These are phyloP conservation scores for Candida broadrunensis DNA, from an alignment of 805 yeast species.

Conservation along the genomic window DNA sequence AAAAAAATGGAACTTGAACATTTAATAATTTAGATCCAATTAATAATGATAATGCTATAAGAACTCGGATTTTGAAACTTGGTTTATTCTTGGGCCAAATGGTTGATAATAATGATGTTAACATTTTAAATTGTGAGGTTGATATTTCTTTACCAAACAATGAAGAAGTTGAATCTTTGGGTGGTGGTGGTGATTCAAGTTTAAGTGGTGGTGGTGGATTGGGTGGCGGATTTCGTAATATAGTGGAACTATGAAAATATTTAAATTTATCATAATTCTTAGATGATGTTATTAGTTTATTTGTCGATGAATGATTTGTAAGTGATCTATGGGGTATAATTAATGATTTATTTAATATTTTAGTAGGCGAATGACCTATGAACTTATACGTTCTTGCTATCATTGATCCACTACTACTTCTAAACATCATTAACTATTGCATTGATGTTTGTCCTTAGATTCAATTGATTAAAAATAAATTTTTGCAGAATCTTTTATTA, in stretches of 20 bases:
- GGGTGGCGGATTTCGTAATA: no score
- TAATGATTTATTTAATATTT: background rate
- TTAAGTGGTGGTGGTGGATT: no score
- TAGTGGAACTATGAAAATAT: no score
- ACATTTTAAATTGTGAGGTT: constrained; percentile 51
- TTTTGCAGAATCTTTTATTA: no score
- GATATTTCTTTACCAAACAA: constrained; percentile 27
- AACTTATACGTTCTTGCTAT: background rate
- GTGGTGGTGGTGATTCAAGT: background rate
- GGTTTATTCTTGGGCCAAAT: constrained; percentile 79
- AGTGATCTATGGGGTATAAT: background rate
- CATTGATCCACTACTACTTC: background rate
- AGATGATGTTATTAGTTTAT: no score
- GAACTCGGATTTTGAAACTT: constrained; percentile 68
- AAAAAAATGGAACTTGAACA: constrained; percentile 94
- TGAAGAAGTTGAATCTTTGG: background rate
- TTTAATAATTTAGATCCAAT: constrained; percentile 81
- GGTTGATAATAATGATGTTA: constrained; percentile 62
- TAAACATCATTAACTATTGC: background rate
- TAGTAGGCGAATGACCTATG: background rate
- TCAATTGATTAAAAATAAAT: no score
- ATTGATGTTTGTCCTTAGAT: no score
- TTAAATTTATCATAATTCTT: no score
- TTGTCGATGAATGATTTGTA: no score
- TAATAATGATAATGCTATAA: constrained; percentile 68